These are phyloP conservation scores for Jackrogersella minutella DNA, from an alignment of 495 filamentous ascomycete species.

Conservation along the genomic window DNA sequence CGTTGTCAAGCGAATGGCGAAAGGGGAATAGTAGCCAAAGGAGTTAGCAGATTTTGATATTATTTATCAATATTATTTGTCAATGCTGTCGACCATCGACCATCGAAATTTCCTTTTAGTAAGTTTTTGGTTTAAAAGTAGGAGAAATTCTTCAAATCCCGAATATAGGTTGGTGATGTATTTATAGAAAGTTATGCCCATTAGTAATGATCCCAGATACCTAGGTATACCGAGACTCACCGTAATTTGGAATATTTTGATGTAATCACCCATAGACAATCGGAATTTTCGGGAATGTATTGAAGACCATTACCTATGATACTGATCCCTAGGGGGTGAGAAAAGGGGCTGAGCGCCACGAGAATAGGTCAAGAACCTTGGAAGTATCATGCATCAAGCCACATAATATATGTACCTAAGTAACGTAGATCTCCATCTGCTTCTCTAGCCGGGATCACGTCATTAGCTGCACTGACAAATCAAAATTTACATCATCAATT, in stretches of 20 bases:
- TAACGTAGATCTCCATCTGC: neutral
- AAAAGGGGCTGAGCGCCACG: neutral
- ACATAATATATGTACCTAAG: neutral
- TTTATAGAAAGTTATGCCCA: neutral
- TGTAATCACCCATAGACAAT: slow-evolving; percentile 9
- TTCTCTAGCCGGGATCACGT: slow-evolving; percentile 25
- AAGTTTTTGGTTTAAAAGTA: neutral
- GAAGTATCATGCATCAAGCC: too few species aligned
- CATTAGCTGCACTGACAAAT: slow-evolving; percentile 36
- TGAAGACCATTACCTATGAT: neutral
- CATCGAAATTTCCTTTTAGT: neutral
- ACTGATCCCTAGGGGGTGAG: neutral
- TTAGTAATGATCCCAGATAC: slow-evolving; percentile 6
- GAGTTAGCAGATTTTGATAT: too few species aligned
- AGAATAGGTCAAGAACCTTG: neutral
- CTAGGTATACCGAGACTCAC: slow-evolving; percentile 1
- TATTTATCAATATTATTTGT: neutral
- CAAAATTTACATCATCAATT: slow-evolving; percentile 34
- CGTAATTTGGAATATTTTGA: slow-evolving; percentile 23
- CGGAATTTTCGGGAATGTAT: slow-evolving; percentile 8
- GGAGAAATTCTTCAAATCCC: slow-evolving; percentile 15
- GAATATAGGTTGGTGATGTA: too few species aligned
- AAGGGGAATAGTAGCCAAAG: neutral
- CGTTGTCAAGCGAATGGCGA: neutral
- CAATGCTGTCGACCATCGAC: neutral